Evolutionary conservation across 371 early-diverging fungal species (phyloP), one percentile per base, ranked within the genome.

Genomic region (Nematocida major): DNA sequence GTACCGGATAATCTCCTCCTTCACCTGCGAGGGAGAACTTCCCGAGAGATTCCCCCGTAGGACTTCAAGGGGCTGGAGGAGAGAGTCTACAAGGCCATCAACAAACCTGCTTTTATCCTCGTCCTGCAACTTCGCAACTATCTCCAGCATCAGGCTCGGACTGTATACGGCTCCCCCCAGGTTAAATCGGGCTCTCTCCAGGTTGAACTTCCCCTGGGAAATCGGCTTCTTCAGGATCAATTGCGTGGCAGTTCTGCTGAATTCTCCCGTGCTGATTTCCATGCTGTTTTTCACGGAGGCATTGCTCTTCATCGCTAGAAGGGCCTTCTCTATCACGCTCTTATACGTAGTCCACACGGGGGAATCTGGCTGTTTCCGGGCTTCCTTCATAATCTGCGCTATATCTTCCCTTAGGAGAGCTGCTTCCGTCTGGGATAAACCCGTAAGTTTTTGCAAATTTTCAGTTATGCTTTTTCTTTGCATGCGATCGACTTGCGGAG

Each of bases 81-180:
- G 66, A 45, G 50, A 47, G 32, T 49, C 36, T 28, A 80, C 63
- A 18, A 62, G 54, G 36, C 62, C 59, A n/a, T 66, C 47, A 2
- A 79, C 53, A 57, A 81, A 51, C 20, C 53, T 67, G 2, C 48
- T 28, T 63, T 81, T 78, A 24, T 79, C 67, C 3, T 34, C 18
- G 15, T 79, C 34, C 26, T 38, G 26, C 22, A 83, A 11, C 20
- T 43, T 48, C 18, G 15, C 20, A 24, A 40, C 20, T 13, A 83
- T 42, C 48, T 65, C 22, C 0, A 68, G 11, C 15, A 83, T 53
- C 13, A 81, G 34, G 11, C 70, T 66, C 0, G 83, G 81, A 24
- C 54, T 57, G 59, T 81, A 83, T 54, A 83, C 78, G 1, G 81
- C 22, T 22, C 83, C 83, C 13, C 81, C 83, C 9, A 83, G 53